A percentile compares a stretch with the other conserved stretches of the same genome.
phyloP scores from a whole-genome alignment of 768 basidiomycete species.

The Vararia minispora region DNA sequence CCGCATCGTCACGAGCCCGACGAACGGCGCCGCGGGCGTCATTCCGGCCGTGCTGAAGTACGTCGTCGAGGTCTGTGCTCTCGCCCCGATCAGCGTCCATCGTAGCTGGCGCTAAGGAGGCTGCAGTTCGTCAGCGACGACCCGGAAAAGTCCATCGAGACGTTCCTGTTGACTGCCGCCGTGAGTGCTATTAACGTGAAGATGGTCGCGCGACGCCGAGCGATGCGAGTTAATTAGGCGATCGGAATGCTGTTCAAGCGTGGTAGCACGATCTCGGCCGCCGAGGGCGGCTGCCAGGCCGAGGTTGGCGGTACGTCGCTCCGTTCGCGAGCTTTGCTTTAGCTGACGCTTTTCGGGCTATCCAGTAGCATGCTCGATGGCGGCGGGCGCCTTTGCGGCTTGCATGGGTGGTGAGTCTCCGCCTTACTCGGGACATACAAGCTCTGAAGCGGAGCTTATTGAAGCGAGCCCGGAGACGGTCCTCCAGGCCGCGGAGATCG shows the following conservation, averaged over 20 bases:
- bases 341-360: neutral
- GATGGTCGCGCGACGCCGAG: too few relatives aligned
- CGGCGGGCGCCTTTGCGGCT: constrained; percentile 85
- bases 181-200: too few relatives aligned
- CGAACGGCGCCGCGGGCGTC: constrained; percentile 89
- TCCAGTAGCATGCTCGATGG: constrained; percentile 91
- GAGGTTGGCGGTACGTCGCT: constrained; percentile 71
- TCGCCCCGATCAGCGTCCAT: neutral
- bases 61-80: constrained; percentile 52
- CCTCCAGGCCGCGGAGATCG: constrained; percentile 85
- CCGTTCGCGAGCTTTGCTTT: too few relatives aligned
- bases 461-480: constrained; percentile 73
- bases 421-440: neutral
- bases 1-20: constrained; percentile 89
- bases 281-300: constrained; percentile 92
- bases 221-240: constrained; percentile 34
- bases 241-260: constrained; percentile 95
- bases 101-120: neutral
- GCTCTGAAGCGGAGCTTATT: neutral
- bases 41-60: constrained; percentile 91
- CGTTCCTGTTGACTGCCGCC: constrained; percentile 83
- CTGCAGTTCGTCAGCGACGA: constrained; percentile 80
- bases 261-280: constrained; percentile 93
- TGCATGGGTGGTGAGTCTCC: constrained; percentile 74
- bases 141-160: constrained; percentile 76